Evolutionary conservation across 2,329 filamentous ascomycete genomes (phyloP).

Genomic region (Colletotrichum nymphaeae): DNA sequence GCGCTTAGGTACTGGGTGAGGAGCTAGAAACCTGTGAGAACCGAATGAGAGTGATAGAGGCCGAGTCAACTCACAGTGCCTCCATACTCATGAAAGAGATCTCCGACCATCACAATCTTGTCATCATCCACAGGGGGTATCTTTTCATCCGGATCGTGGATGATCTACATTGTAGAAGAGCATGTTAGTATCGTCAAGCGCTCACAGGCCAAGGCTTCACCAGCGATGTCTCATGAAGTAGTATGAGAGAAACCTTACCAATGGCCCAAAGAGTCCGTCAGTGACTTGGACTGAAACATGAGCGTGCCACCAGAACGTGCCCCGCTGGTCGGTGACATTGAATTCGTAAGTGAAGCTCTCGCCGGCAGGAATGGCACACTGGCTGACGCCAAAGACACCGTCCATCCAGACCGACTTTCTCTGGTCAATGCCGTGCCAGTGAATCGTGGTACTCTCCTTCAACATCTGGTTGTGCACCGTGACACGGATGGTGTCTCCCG

Average conservation of each 20-base stretch:
- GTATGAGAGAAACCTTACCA: constrained; percentile 9
- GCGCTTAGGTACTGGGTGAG: constrained; percentile 45
- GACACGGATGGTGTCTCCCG: constrained; percentile 55
- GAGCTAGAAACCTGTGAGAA: constrained; percentile 44
- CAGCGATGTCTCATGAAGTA: neutral
- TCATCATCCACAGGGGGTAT: constrained; percentile 46
- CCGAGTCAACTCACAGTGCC: constrained; percentile 41
- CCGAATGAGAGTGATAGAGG: neutral
- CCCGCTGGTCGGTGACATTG: constrained; percentile 67
- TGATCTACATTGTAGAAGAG: constrained; percentile 42
- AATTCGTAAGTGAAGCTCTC: constrained; percentile 66
- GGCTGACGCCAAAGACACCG: constrained; percentile 70
- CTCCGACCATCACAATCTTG: constrained; percentile 51
- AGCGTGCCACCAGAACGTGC: constrained; percentile 74
- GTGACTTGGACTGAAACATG: constrained; percentile 47
- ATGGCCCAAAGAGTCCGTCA: constrained; percentile 35
- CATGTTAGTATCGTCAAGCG: neutral
- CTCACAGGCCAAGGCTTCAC: neutral
- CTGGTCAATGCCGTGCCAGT: constrained; percentile 78
- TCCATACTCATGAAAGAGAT: constrained; percentile 52
- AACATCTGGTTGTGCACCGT: constrained; percentile 52
- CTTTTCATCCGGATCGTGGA: constrained; percentile 49
- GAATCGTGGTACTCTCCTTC: constrained; percentile 63
- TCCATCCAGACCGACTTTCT: constrained; percentile 74
- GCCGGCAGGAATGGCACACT: constrained; percentile 69